Evolutionary conservation across 495 filamentous ascomycete genomes (phyloP), one percentile per base, ranked within the genome.

Genomic region (Penicillium lividum): DNA sequence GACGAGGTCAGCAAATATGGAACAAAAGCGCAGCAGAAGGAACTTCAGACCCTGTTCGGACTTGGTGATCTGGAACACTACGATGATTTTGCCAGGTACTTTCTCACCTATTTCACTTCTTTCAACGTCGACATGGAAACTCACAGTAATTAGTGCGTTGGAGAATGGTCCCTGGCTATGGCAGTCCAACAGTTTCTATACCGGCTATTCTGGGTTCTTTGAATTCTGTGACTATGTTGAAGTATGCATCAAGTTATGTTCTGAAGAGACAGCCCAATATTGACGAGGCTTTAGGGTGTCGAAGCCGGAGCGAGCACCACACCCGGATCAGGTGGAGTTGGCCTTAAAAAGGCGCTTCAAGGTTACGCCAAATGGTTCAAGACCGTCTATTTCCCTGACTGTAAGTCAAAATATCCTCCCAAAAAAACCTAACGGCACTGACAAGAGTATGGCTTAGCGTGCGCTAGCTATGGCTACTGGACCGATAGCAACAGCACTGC

Each of bases 11-110:
- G 83, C 30, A 58, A 58, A 15, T 54, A 66, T 28, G 82, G 82
- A n/a, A 75, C 64, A 5, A 56, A 63, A 5, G 65, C 62, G 30
- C 68, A 83, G 58, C 78, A 84, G 59, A 45, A 71, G 33, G 68
- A 70, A 1, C 69, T 89, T 18, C 88, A 89, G 70, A 66, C 71
- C 5, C 78, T 77, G 72, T 90, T 90, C 66, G 72, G 75, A 40
- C 72, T 89, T 1, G 73, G 71, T 8, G 74, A 73, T 46, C 53
- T 89, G 0, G 67, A 79, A 38, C 75, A 85, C 65, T 75, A 79
- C 34, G 83, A 80, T 52, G 87, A 90, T 58, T 85, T 89, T 69
- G 83, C 77, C 27, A 66, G 74, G 77, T 80, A 62, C 59, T 27
- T 13, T 7, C 4, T 25, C 22, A 18, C 5, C 0, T 13, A 40